Evolutionary conservation across 1,284 basidiomycete genomes (phyloP).

Genomic region (Singerocomus rubriflavus): DNA sequence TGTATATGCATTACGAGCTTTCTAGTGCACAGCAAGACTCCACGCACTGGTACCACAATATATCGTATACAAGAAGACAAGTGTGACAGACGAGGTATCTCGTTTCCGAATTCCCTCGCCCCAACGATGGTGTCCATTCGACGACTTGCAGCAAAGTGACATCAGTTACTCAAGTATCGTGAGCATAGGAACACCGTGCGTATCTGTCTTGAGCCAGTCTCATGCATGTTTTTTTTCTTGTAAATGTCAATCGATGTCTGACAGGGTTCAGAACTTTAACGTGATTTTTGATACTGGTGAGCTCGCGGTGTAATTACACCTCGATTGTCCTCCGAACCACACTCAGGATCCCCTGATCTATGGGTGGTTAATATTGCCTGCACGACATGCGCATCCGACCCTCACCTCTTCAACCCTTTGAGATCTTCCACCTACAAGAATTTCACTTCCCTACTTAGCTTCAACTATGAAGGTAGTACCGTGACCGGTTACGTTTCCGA

Average conservation of each 20-base stretch:
- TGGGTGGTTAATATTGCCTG: constrained; percentile 63
- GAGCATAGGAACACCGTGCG: constrained; percentile 52
- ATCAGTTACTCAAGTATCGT: constrained; percentile 43
- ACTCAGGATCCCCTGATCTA: constrained; percentile 67
- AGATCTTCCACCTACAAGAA: constrained; percentile 40
- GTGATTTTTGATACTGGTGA: constrained; percentile 53
- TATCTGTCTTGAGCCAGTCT: constrained; percentile 3
- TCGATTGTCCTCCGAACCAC: not conserved
- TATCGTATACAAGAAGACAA: not conserved
- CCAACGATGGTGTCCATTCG: not conserved
- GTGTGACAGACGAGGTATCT: constrained; percentile 41
- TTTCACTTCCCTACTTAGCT: constrained; percentile 16
- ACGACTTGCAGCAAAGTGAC: constrained; percentile 28
- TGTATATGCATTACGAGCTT: not conserved
- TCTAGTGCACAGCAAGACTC: not conserved
- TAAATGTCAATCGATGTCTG: not conserved
- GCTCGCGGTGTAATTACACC: not conserved
- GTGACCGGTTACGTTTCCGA: constrained; percentile 40
- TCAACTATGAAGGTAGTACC: constrained; percentile 49
- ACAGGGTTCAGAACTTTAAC: constrained; percentile 36
- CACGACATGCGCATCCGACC: constrained; percentile 37
- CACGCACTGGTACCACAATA: no score
- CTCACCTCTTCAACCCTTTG: constrained; percentile 43
- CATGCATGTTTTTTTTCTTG: not conserved
- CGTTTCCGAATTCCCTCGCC: not conserved